phyloP scores from a whole-genome alignment of 2,329 filamentous ascomycete genomes.

The Aspergillus candidus region DNA sequence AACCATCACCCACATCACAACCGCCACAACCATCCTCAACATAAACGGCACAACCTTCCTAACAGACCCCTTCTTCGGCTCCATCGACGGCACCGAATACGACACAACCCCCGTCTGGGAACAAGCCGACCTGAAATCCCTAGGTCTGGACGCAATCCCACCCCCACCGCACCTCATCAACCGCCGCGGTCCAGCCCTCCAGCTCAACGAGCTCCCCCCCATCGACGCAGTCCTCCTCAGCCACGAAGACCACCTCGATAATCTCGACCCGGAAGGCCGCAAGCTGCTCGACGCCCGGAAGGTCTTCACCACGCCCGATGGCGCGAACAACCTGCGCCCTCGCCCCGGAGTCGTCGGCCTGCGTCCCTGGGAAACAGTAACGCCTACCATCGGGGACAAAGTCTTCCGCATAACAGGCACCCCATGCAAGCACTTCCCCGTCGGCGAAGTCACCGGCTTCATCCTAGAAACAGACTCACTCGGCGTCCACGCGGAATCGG shows the following conservation, averaged over 20 bases:
- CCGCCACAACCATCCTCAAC: slow-evolving; percentile 42
- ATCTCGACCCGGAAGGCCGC: slow-evolving; percentile 42
- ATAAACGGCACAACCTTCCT: slow-evolving; percentile 37
- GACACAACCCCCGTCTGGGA: too few relatives aligned
- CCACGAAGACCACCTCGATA: slow-evolving; percentile 46
- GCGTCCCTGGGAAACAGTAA: slow-evolving; percentile 33
- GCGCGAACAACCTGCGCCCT: slow-evolving; percentile 37
- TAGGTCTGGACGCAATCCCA: too few relatives aligned
- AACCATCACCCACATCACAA: slow-evolving; percentile 41
- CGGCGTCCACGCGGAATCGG: slow-evolving; percentile 24
- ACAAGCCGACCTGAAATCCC: too few relatives aligned
- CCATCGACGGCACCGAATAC: too few relatives aligned
- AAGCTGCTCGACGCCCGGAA: slow-evolving; percentile 39
- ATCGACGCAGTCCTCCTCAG: slow-evolving; percentile 44
- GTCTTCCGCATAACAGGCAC: slow-evolving; percentile 38
- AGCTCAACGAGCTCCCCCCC: slow-evolving; percentile 27
- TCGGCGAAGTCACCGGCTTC: slow-evolving; percentile 42
- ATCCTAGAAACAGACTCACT: slow-evolving; percentile 33
- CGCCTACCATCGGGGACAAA: slow-evolving; percentile 24
- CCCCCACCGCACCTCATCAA: too few relatives aligned
- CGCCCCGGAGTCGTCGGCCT: slow-evolving; percentile 34
- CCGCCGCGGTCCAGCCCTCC: background rate
- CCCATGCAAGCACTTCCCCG: slow-evolving; percentile 40
- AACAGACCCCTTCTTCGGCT: slow-evolving; percentile 39
- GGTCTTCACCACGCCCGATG: slow-evolving; percentile 42